Percentiles rank a stretch among this genome's conserved stretches.
phyloP scores from a whole-genome alignment of 805 yeast species.

The Barnettozyma salicaria region DNA sequence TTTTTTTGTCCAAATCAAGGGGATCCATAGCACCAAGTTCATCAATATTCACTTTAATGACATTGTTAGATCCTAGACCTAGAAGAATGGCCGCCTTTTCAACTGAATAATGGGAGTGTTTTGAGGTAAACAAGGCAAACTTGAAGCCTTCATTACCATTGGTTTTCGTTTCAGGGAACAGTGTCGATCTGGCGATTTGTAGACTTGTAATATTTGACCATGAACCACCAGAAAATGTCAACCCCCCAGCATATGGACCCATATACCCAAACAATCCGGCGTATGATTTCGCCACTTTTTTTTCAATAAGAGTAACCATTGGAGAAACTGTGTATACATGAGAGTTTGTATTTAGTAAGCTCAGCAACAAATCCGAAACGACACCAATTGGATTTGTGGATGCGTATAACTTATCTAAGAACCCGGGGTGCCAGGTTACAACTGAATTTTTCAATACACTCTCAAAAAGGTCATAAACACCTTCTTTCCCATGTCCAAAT shows the following conservation, averaged over 20 bases:
- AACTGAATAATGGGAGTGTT: constrained; percentile 74
- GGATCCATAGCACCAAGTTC: constrained; percentile 51
- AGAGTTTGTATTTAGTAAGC: constrained; percentile 72
- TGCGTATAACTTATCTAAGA: constrained; percentile 77
- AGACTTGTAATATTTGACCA: constrained; percentile 78
- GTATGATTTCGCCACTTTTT: constrained; percentile 57
- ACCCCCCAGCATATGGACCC: constrained; percentile 61
- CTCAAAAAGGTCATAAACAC: constrained; percentile 46
- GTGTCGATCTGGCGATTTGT: constrained; percentile 65
- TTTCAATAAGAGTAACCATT: constrained; percentile 68
- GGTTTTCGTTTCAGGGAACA: constrained; percentile 63
- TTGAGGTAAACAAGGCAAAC: constrained; percentile 66
- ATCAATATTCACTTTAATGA: constrained; percentile 58
- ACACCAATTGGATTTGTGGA: constrained; percentile 84
- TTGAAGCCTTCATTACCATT: constrained; percentile 47
- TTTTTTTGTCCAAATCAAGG: constrained; percentile 39
- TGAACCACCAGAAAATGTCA: constrained; percentile 83
- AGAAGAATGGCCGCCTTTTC: constrained; percentile 74
- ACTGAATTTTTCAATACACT: constrained; percentile 59
- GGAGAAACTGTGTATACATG: constrained; percentile 87
- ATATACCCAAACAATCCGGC: constrained; percentile 59
- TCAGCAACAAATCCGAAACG: constrained; percentile 60
- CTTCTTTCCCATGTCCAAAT: constrained; percentile 35
- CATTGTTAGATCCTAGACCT: constrained; percentile 60
- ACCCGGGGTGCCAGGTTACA: constrained; percentile 84